These are phyloP conservation scores for Didymella pinodella DNA, from an alignment of 2,329 filamentous ascomycete species.

Conservation along the genomic window DNA sequence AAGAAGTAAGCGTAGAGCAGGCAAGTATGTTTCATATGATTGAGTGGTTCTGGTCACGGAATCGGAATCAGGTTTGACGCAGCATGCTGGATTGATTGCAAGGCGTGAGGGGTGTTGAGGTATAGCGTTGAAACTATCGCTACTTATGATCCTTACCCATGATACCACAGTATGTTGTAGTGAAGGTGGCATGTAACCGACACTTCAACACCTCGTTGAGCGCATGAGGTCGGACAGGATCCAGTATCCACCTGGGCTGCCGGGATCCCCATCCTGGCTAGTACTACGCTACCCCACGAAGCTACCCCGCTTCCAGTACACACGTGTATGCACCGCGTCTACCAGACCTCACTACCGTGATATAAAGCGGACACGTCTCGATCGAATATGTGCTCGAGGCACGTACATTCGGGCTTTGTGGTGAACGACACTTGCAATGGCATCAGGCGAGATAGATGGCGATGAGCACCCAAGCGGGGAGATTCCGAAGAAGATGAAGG, in stretches of 20 bases:
- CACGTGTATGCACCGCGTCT: constrained; percentile 11
- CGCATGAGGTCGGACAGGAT: background rate
- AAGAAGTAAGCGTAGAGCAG: no score
- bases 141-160: no score
- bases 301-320: constrained; percentile 13
- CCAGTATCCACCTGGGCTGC: background rate
- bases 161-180: no score
- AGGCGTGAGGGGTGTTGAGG: no score
- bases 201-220: no score
- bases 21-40: no score
- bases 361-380: background rate
- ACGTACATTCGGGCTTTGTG: background rate
- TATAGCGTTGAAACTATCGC: no score
- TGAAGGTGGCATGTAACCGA: no score
- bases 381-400: background rate
- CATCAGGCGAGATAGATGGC: background rate
- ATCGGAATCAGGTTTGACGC: no score
- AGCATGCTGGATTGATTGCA: no score
- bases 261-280: background rate
- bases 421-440: background rate
- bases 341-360: background rate
- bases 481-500: constrained; percentile 34
- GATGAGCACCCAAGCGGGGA: constrained; percentile 1
- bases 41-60: no score
- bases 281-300: background rate